phyloP scores from a whole-genome alignment of 2,329 filamentous ascomycete genomes.

The Microsporum audouinii region DNA sequence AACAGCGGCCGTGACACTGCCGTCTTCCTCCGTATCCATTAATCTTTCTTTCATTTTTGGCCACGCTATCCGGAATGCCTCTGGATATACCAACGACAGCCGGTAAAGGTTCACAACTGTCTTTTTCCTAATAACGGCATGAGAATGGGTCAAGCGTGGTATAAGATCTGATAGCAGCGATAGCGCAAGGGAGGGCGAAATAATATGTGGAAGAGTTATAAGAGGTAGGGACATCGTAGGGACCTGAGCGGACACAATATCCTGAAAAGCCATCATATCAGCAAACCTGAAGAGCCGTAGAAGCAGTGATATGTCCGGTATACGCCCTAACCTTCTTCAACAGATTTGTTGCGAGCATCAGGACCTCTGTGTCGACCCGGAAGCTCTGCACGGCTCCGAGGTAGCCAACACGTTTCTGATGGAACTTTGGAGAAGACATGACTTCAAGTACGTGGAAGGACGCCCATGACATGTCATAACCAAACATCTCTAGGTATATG shows the following conservation, averaged over 20 bases:
- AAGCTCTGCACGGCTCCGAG: slow-evolving; percentile 94
- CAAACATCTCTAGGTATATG: slow-evolving; percentile 97
- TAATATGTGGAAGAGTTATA: slow-evolving; percentile 82
- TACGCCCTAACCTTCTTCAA: slow-evolving; percentile 63
- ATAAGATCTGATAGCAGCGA: slow-evolving; percentile 79
- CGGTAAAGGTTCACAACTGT: slow-evolving; percentile 89
- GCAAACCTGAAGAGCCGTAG: neutral
- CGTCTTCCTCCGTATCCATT: slow-evolving; percentile 79
- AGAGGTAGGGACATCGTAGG: slow-evolving; percentile 78
- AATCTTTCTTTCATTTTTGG: slow-evolving; percentile 93
- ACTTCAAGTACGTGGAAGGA: slow-evolving; percentile 97
- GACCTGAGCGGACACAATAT: slow-evolving; percentile 54
- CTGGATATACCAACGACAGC: slow-evolving; percentile 88
- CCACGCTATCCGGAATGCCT: slow-evolving; percentile 85
- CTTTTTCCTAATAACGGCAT: slow-evolving; percentile 83
- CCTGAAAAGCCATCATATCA: slow-evolving; percentile 19
- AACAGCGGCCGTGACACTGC: slow-evolving; percentile 87
- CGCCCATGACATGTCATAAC: slow-evolving; percentile 98
- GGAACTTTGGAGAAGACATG: slow-evolving; percentile 91
- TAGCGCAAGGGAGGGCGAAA: slow-evolving; percentile 82
- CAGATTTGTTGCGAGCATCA: slow-evolving; percentile 95
- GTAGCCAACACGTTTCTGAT: slow-evolving; percentile 92
- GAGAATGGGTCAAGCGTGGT: slow-evolving; percentile 74
- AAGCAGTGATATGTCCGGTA: neutral
- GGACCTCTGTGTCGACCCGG: slow-evolving; percentile 83